Percentiles rank a stretch among this genome's conserved stretches.
These are phyloP conservation scores for Dictyostelium intermedium DNA, from an alignment of 78 protist species.

Conservation along the genomic window DNA sequence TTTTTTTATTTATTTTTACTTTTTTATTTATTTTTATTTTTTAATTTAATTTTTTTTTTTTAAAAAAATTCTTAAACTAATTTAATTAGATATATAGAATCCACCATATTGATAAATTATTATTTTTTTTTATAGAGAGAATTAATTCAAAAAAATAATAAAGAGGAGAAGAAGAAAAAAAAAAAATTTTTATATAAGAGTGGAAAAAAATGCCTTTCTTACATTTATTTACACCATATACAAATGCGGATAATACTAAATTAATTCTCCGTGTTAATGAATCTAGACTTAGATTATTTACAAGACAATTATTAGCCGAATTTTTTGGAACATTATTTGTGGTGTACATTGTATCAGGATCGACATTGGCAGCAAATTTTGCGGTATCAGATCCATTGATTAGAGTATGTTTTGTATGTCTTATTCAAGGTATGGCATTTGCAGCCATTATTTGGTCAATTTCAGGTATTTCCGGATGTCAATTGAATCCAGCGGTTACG, in stretches of 20 bases:
- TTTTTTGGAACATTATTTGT: slow-evolving; percentile 58
- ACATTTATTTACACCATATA: slow-evolving; percentile 53
- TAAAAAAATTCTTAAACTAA: background rate
- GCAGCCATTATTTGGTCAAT: slow-evolving; percentile 57
- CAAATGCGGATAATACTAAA: slow-evolving; percentile 48
- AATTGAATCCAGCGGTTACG: slow-evolving; percentile 76
- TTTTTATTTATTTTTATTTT: too few species aligned
- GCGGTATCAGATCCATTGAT: background rate
- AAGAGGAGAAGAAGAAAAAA: background rate
- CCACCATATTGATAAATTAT: background rate
- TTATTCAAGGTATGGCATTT: slow-evolving; percentile 52
- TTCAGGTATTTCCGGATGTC: slow-evolving; percentile 76
- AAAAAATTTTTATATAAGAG: too few species aligned
- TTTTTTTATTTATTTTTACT: too few species aligned
- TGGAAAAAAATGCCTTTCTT: slow-evolving; percentile 12
- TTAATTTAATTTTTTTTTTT: background rate
- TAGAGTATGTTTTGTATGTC: background rate
- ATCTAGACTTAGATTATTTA: background rate
- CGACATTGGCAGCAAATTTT: slow-evolving; percentile 7
- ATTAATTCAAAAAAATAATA: background rate
- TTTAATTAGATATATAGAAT: background rate
- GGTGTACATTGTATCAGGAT: slow-evolving; percentile 10
- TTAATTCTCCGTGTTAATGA: slow-evolving; percentile 55
- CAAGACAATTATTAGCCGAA: slow-evolving; percentile 51
- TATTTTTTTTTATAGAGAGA: background rate